Evolutionary conservation across 371 early-diverging fungal genomes (phyloP), one percentile per base, ranked within the genome.

Genomic region (Conidiobolus incongruus): DNA sequence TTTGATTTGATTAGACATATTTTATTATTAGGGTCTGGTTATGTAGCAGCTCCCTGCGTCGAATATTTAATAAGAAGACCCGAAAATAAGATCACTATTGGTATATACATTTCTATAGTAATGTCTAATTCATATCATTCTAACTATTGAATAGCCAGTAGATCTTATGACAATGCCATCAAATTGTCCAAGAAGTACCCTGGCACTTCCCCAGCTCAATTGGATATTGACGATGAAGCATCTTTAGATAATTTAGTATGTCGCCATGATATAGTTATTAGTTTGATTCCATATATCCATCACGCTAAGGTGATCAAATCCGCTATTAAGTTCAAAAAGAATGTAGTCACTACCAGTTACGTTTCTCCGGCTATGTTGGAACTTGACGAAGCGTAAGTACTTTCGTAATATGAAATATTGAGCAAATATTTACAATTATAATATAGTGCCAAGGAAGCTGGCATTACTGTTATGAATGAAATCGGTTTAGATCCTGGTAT

Each of bases 401-500:
- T 42, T 39, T 4, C 26, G 31, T 26, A 4, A n/a, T n/a, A 13
- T 23, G 13, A 26, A 16, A 8, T 16, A 12, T n/a, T n/a, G n/a
- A n/a, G n/a, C n/a, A n/a, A n/a, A n/a, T n/a, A n/a, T n/a, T n/a
- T n/a, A n/a, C n/a, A n/a, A n/a, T 36, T 15, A 21, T 12, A 22
- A 32, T 54, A 11, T 47, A 75, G 73, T 49, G 87, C 83, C 23
- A 78, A 79, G 56, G 62, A 63, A 42, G 76, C 78, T 26, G 81
- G 80, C 35, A 61, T 91, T 40, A 75, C 75, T 23, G 68, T 89
- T 43, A 67, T 91, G 71, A 88, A 88, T 52, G 92, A 91, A 58
- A 77, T 91, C 49, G 92, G 92, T 49, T 65, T 91, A 28, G 92
- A 91, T 67, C 92, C 92, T 35, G 90, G 92, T 49, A 83, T 91